Conservation (phyloP, 1,284 basidiomycete species). For the Irpex lacteus region DNA sequence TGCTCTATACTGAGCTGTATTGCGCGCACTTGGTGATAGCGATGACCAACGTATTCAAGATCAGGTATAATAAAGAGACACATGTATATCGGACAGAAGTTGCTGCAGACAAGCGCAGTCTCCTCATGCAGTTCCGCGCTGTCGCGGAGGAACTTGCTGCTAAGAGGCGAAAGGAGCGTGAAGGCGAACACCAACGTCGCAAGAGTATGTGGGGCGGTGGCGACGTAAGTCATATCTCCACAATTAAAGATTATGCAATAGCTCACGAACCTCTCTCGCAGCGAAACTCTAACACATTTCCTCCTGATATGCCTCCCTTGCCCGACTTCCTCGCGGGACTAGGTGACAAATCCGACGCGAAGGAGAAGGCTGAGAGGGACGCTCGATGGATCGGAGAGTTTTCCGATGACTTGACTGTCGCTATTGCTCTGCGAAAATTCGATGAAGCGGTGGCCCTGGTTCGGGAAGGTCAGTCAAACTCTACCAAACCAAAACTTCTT, state of each 20-base stretch:
- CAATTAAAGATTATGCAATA: neutral
- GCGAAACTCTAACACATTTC: slow-evolving; percentile 26
- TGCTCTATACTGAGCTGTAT: neutral
- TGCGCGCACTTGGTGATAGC: slow-evolving; percentile 40
- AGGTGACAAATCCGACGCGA: slow-evolving; percentile 53
- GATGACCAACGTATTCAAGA: slow-evolving; percentile 95
- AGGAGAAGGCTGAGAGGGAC: slow-evolving; percentile 76
- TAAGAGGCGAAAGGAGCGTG: slow-evolving; percentile 87
- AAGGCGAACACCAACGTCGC: slow-evolving; percentile 85
- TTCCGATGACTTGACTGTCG: slow-evolving; percentile 88
- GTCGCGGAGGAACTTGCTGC: slow-evolving; percentile 89
- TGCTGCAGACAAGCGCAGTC: slow-evolving; percentile 79
- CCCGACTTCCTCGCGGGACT: slow-evolving; percentile 73
- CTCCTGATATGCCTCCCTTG: slow-evolving; percentile 39
- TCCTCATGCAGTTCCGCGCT: slow-evolving; percentile 85
- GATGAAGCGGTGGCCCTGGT: slow-evolving; percentile 81
- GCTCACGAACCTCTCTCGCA: slow-evolving; percentile 10
- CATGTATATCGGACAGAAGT: slow-evolving; percentile 89
- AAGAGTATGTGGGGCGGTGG: slow-evolving; percentile 75
- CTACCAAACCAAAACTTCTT: neutral
- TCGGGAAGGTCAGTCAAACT: slow-evolving; percentile 62
- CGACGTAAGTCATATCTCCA: slow-evolving; percentile 41
- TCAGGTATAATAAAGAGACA: slow-evolving; percentile 90
- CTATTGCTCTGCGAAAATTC: slow-evolving; percentile 90
- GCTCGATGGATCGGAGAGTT: slow-evolving; percentile 86